Evolutionary conservation across 768 basidiomycete species (phyloP).

Genomic region (Xerocomellus amylosporus): DNA sequence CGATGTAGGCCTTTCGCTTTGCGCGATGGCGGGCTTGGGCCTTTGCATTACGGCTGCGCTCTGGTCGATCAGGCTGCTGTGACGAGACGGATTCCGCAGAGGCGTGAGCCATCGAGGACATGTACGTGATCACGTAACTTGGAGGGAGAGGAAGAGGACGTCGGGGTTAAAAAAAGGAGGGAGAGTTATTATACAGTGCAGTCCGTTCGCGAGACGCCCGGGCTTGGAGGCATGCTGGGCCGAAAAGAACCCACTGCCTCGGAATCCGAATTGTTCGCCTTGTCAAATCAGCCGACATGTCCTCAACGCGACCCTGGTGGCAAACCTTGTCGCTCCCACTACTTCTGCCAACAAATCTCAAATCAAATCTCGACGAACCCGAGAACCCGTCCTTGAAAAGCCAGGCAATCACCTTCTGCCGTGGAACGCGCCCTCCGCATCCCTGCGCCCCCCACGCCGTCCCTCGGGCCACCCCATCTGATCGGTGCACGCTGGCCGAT

Average conservation of each 20-base stretch:
- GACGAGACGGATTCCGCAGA: slow-evolving; percentile 41
- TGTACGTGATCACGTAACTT: slow-evolving; percentile 45
- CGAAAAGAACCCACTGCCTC: slow-evolving; percentile 32
- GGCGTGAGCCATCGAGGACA: slow-evolving; percentile 59
- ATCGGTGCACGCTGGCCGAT: not conserved
- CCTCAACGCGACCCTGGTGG: slow-evolving; percentile 35
- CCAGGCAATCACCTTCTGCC: slow-evolving; percentile 22
- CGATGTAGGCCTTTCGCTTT: slow-evolving; percentile 91
- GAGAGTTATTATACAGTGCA: slow-evolving; percentile 35
- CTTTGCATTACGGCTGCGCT: slow-evolving; percentile 83
- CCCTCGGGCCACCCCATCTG: not conserved
- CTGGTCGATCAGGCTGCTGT: slow-evolving; percentile 59
- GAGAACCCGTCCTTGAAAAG: slow-evolving; percentile 15
- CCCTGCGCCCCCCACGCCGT: slow-evolving; percentile 1
- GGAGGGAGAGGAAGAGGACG: slow-evolving; percentile 38
- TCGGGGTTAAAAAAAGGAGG: slow-evolving; percentile 48
- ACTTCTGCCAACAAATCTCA: slow-evolving; percentile 25
- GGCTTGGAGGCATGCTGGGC: slow-evolving; percentile 8
- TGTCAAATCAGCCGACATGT: slow-evolving; percentile 38
- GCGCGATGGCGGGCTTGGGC: slow-evolving; percentile 89
- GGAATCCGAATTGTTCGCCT: slow-evolving; percentile 52
- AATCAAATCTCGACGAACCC: slow-evolving; percentile 33
- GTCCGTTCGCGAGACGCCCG: slow-evolving; percentile 26
- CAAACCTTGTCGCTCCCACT: slow-evolving; percentile 29
- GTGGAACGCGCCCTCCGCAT: not conserved